Conservation (phyloP, 352 stramenopile genomes). For the Pythium rhizo-oryzae region DNA sequence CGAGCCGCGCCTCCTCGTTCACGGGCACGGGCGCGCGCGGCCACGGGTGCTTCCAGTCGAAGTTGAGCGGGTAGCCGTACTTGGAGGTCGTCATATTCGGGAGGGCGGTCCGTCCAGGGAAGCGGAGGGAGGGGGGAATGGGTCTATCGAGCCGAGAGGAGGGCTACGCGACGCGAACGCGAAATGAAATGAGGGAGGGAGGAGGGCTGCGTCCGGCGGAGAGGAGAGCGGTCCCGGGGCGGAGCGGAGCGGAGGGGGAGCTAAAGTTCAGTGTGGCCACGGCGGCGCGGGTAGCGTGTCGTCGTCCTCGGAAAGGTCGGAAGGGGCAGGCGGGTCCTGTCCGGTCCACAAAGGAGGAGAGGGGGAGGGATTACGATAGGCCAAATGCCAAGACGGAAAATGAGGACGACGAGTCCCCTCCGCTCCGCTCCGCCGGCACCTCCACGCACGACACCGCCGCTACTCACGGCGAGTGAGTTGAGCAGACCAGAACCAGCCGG, state of each 20-base stretch:
- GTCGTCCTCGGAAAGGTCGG: conserved; percentile 15
- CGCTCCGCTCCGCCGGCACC: not conserved
- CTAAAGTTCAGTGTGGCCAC: conserved; percentile 3
- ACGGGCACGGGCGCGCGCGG: conserved; percentile 64
- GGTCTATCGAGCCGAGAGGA: not conserved
- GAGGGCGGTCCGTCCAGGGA: not conserved
- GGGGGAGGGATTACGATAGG: not conserved
- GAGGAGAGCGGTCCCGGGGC: not conserved
- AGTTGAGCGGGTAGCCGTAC: conserved; percentile 84
- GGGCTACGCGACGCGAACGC: not conserved
- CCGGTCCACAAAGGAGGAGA: not conserved
- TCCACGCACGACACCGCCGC: conserved; percentile 21
- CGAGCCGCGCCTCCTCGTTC: conserved; percentile 75
- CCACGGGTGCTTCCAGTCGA: conserved; percentile 87
- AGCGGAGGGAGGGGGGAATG: not conserved
- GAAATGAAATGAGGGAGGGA: conserved; percentile 15
- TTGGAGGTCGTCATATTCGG: conserved; percentile 36
- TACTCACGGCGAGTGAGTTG: conserved; percentile 20
- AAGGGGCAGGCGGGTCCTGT: not conserved
- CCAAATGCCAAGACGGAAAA: conserved; percentile 12
- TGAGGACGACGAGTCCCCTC: conserved; percentile 15
- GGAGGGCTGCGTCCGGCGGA: not conserved
- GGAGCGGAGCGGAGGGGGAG: not conserved
- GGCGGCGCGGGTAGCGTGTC: not conserved
- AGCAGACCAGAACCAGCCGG: conserved; percentile 20